Base-by-base conservation (phyloP, 441 rosid genomes). In the Gossypium aridum region DNA sequence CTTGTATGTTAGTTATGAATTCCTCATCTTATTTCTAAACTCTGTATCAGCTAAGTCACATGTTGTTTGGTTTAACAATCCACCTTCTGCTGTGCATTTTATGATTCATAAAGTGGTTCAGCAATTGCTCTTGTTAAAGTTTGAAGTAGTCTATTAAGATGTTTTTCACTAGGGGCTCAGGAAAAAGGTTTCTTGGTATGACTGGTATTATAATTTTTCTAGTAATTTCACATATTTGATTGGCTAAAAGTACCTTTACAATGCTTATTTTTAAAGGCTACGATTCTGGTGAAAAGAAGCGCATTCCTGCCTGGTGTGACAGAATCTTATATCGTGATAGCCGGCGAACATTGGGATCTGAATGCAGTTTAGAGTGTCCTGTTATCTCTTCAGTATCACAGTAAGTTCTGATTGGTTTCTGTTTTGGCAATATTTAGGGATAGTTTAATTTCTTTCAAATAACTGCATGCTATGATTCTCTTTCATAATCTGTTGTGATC, bases 281-380 rank as follows among this genome's bases (percentile, higher is more conserved):
- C 78, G 95, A 90, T 80, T 87, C 95, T 61, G 92, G 95, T 66
- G 95, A 90, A 81, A 90, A 90, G 83, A 90, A 84, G 68, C 91
- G 95, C 0, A 80, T 90, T 76, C 95, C 95, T 79, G 95, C 95
- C 55, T 90, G 95, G 95, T 90, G 95, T 70, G 95, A 90, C 66
- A 83, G 95, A 79, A 83, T 90, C 75, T 28, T 90, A 71, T 90
- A 87, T 76, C 90, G 92, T 7, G 95, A 90, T 78, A 88, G 75
- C 82, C 84, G 86, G 61, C 71, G 51, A 69, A 79, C 75, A 64
- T 31, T 73, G 77, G 85, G 81, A 62, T 76, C 87, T 72, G 92
- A 86, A n/a, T 90, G 95, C 81, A 66, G 87, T 76, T 83, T 90
- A 80, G 87, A 87, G 8, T 88, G 92, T 62, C 92, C 95, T 64